These are phyloP conservation scores for Amphibolis antarctica DNA, from an alignment of 106 monocot species.

Conservation along the genomic window DNA sequence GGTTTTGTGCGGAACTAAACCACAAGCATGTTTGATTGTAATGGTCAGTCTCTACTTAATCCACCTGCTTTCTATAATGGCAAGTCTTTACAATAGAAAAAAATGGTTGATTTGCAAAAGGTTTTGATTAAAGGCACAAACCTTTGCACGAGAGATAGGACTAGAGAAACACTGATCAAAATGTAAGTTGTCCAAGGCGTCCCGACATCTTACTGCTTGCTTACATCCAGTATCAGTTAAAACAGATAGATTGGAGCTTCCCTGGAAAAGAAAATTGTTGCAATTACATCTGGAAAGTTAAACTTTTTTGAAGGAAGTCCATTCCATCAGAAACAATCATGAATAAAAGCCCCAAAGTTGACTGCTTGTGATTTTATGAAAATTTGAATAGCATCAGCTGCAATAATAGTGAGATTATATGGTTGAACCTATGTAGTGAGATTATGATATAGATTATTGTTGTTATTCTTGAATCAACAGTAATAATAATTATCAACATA, in stretches of 20 bases:
- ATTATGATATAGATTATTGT: too few species aligned
- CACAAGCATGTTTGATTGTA: too few species aligned
- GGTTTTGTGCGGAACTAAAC: too few species aligned
- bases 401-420: too few species aligned
- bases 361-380: too few species aligned
- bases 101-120: neutral
- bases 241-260: constrained; percentile 67
- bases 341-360: too few species aligned
- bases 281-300: neutral
- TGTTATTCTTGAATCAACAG: too few species aligned
- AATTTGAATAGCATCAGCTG: too few species aligned
- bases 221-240: constrained; percentile 45
- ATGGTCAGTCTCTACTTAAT: neutral
- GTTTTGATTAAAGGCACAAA: constrained; percentile 9
- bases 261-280: constrained; percentile 22
- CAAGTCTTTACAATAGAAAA: too few species aligned
- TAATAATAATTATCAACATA: too few species aligned
- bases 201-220: constrained; percentile 60
- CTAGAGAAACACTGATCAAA: constrained; percentile 70
- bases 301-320: neutral
- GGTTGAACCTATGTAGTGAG: too few species aligned
- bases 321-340: neutral
- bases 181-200: constrained; percentile 37
- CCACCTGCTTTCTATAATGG: neutral
- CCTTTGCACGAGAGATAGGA: constrained; percentile 82